Base-by-base conservation (phyloP, 139 green algal genomes). In the Haematococcus lacustris region DNA sequence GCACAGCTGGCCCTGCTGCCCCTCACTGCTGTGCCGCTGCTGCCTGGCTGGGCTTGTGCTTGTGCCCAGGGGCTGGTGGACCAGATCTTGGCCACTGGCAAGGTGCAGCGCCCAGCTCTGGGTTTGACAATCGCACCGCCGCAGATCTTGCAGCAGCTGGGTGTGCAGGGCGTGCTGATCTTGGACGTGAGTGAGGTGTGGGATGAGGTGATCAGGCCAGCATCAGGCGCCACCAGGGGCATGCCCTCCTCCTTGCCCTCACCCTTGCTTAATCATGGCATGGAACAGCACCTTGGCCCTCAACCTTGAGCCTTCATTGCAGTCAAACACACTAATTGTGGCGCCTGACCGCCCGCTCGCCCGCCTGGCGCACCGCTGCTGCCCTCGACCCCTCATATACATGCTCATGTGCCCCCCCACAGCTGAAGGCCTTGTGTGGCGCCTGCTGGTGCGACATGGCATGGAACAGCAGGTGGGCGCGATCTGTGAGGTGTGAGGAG, bases 41-140 rank as follows among this genome's bases (percentile, higher is more conserved):
- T n/a, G n/a, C n/a, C n/a, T n/a, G n/a, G n/a, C n/a, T n/a, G n/a
- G n/a, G n/a, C n/a, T n/a, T n/a, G n/a, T 32, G 60, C 39, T 67
- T 38, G n/a, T 51, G 2, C 34, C n/a, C n/a, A 47, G n/a, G 85
- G n/a, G 86, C 89, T 2, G 76, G 89, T n/a, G 57, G 60, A 75
- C 9, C 77, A 87, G 73, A 94, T 96, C 68, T 81, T 95, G 60
- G 51, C 71, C 57, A 90, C 80, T 43, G 82, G 82, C 23, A 66
- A 76, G 6, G 82, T 87, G 47, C 67, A 83, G 71, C 66, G 88
- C 2, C 91, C 91, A 0, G 80, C 92, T 9, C 76, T 94, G 33
- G 88, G 88, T 47, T 89, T 93, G 66, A 78, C 80, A 60, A 89
- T 94, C 71, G 87, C 88, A 0, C 89, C 88, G 13, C 87, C 91